These are phyloP conservation scores for Eimeria acervulina DNA, from an alignment of 169 alveolate species.

Conservation along the genomic window DNA sequence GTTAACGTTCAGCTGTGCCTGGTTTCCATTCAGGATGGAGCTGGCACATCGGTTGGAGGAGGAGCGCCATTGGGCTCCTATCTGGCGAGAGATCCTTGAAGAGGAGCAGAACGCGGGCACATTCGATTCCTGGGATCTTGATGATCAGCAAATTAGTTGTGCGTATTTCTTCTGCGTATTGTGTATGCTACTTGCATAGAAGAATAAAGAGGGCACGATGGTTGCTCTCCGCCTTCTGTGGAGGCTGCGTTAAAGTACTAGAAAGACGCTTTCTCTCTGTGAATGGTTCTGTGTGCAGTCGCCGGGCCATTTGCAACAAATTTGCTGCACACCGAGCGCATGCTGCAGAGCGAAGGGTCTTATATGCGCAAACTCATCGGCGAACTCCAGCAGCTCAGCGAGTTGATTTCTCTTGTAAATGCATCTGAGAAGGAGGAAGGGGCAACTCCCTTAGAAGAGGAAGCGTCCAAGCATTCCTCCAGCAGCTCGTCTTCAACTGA, in stretches of 20 bases:
- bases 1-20: not conserved
- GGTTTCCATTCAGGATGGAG: conserved; percentile 38
- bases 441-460: not conserved
- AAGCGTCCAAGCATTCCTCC: not conserved
- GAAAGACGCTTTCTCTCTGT: too few relatives aligned
- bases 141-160: conserved; percentile 35
- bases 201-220: not conserved
- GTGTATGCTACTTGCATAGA: not conserved
- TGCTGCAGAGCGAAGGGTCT: conserved; percentile 40
- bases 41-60: conserved; percentile 69
- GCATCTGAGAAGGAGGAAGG: not conserved
- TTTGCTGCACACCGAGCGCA: conserved; percentile 59
- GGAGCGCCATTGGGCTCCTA: conserved; percentile 64
- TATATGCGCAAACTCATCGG: conserved; percentile 61
- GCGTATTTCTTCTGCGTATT: not conserved
- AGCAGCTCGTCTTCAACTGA: not conserved
- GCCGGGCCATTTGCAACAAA: conserved; percentile 45
- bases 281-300: conserved; percentile 7
- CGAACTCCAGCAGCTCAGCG: conserved; percentile 40
- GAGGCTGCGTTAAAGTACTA: too few relatives aligned
- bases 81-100: conserved; percentile 59
- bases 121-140: conserved; percentile 65
- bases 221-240: too few relatives aligned
- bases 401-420: not conserved
- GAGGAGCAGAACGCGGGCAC: conserved; percentile 71